Percentiles rank a stretch among this genome's conserved stretches.
These are phyloP conservation scores for Apophysomyces variabilis DNA, from an alignment of 371 early-diverging fungal genomes.

Conservation along the genomic window DNA sequence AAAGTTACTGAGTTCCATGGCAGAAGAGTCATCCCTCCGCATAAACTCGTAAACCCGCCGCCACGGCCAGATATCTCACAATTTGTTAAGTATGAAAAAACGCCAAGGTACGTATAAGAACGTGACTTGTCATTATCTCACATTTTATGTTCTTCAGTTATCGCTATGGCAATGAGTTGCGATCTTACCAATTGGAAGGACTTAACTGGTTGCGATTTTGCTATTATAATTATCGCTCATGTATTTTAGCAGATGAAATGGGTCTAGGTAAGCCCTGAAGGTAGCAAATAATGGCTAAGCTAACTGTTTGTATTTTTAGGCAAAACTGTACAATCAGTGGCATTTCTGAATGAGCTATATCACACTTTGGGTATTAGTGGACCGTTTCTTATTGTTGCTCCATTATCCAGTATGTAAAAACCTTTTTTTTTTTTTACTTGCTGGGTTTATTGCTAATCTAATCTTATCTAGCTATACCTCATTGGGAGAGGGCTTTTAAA, in stretches of 20 bases:
- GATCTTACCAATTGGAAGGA: conserved; percentile 77
- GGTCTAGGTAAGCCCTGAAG: conserved; percentile 56
- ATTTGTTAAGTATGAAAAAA: conserved; percentile 68
- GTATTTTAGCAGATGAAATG: conserved; percentile 91
- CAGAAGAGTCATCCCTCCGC: conserved; percentile 51
- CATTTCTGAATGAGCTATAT: conserved; percentile 72
- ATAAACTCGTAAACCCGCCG: conserved; percentile 47
- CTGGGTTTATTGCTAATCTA: background rate
- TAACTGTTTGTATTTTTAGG: conserved; percentile 12
- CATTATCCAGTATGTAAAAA: conserved; percentile 60
- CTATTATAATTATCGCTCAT: conserved; percentile 66
- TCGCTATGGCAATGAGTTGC: conserved; percentile 72
- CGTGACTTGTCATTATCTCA: background rate
- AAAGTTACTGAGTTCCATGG: conserved; percentile 63
- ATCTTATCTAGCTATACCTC: conserved; percentile 57
- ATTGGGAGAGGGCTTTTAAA: conserved; percentile 78
- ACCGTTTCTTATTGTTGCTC: conserved; percentile 81
- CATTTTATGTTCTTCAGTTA: conserved; percentile 35
- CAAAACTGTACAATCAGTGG: conserved; percentile 84
- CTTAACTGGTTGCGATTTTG: conserved; percentile 78
- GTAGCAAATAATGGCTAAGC: background rate
- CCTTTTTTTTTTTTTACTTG: background rate
- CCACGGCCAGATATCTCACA: conserved; percentile 56
- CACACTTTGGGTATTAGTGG: conserved; percentile 63
- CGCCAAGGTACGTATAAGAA: conserved; percentile 40